phyloP scores from a whole-genome alignment of 106 monocot genomes.

The Dioscorea zingiberensis region DNA sequence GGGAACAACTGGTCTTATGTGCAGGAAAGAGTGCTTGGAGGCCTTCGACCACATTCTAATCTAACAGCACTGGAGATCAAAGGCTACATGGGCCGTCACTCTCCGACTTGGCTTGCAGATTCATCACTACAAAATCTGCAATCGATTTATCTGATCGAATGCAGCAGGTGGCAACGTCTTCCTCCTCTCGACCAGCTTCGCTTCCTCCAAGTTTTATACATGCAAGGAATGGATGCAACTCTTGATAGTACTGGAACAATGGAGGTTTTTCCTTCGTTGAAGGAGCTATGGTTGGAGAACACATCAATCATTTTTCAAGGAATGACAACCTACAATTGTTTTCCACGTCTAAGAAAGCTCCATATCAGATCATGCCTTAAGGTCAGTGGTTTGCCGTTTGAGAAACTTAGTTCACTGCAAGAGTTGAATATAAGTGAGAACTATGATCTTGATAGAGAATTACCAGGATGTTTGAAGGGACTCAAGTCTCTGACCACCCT shows the following conservation, averaged over 20 bases:
- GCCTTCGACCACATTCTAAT: neutral
- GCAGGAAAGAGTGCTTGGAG: neutral
- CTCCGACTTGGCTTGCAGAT: conserved; percentile 1
- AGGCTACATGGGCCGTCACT: neutral
- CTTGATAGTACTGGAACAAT: neutral
- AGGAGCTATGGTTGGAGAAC: neutral
- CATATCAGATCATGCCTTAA: too few relatives aligned
- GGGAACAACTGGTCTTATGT: neutral
- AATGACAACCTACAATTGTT: too few relatives aligned
- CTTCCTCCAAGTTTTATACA: neutral
- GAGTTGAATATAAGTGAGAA: too few relatives aligned
- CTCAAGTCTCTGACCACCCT: too few relatives aligned
- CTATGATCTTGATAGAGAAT: too few relatives aligned
- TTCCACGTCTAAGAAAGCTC: too few relatives aligned
- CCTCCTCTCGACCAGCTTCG: neutral
- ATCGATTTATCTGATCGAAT: neutral
- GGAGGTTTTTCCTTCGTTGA: neutral
- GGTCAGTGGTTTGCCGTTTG: too few relatives aligned
- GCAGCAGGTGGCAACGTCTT: neutral
- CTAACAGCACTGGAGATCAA: neutral
- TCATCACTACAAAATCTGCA: neutral
- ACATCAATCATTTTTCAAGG: too few relatives aligned
- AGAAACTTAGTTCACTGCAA: too few relatives aligned
- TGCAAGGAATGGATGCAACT: neutral
- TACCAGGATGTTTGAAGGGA: too few relatives aligned